Base-by-base conservation (phyloP, 2,329 filamentous ascomycete genomes). In the Aspergillus puulaauensis region DNA sequence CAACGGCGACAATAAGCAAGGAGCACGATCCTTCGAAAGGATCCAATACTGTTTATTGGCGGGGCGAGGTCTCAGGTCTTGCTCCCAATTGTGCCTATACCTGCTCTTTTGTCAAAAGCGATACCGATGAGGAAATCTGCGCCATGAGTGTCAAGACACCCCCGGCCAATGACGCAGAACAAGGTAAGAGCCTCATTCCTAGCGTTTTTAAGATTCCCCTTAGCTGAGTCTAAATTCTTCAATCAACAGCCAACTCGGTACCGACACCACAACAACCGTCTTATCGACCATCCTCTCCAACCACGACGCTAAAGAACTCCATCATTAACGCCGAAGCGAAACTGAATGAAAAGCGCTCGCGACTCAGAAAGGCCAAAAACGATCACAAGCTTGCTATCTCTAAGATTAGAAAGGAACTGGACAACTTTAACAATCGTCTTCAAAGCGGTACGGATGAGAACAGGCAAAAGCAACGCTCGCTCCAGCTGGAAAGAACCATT, bases 301-400 rank as follows among this genome's bases (percentile, higher is more conserved):
- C 82, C 14, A 87, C 86, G 15, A 88, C 86, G 1, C 75, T 88
- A 51, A 86, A 83, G 69, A 86, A 87, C 59, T 87, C 86, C 7
- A 86, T 88, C 54, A 76, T 82, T 60, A 83, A 84, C 40, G 83
- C 83, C 40, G 84, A 88, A 67, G 77, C 80, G 52, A 86, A 85
- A 66, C 73, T 87, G 24, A 81, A 81, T 59, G 85, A 88, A 61
- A 80, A 81, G 56, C 82, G 83, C 51, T 80, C 82, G 63, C 82
- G 83, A 45, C 72, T 84, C 53, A 85, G 83, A 70, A 83, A 83
- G 65, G 80, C 79, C 57, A 84, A 83, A 64, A 84, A 83, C 65
- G 84, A 87, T 53, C 85, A 87, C 70, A 84, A 86, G 68, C 77
- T 81, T 57, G 77, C 80, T 23, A 75, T 85, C 58, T 79, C 82